A percentile compares a stretch with the other conserved stretches of the same genome.
These are phyloP conservation scores for Aotearoamyces nothofagi DNA, from an alignment of 2,329 filamentous ascomycete genomes.

Conservation along the genomic window DNA sequence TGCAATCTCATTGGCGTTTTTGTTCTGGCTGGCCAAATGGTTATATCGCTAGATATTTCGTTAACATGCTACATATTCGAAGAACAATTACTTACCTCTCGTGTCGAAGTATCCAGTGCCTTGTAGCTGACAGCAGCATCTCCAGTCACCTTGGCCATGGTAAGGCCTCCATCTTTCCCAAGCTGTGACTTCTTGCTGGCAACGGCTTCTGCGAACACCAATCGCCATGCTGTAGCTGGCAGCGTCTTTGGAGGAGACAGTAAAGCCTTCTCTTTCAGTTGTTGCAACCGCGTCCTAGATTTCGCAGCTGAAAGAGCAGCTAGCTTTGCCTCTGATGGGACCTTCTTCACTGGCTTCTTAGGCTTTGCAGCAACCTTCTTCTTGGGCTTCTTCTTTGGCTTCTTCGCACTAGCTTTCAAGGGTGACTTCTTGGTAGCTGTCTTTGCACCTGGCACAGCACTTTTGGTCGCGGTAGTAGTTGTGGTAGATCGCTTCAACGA, in stretches of 20 bases:
- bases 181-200: not conserved
- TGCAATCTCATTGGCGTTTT: slow-evolving; percentile 24
- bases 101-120: slow-evolving; percentile 17
- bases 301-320: not conserved
- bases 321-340: slow-evolving; percentile 9
- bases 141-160: slow-evolving; percentile 3
- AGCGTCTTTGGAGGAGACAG: slow-evolving; percentile 20
- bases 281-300: slow-evolving; percentile 16
- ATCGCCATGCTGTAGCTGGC: slow-evolving; percentile 11
- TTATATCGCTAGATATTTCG: slow-evolving; percentile 31
- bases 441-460: slow-evolving; percentile 10
- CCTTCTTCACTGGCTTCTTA: slow-evolving; percentile 10
- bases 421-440: slow-evolving; percentile 9
- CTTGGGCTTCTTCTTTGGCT: slow-evolving; percentile 11
- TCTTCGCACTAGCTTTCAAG: slow-evolving; percentile 16
- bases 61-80: slow-evolving; percentile 3
- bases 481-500: slow-evolving; percentile 7
- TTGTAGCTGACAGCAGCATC: slow-evolving; percentile 17
- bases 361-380: slow-evolving; percentile 6
- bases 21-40: slow-evolving; percentile 30
- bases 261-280: slow-evolving; percentile 20
- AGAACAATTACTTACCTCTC: slow-evolving; percentile 20
- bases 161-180: slow-evolving; percentile 1
- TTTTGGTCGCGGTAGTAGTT: slow-evolving; percentile 10
- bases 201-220: slow-evolving; percentile 6